Conservation (phyloP, 176 grass and related monocot species). For the Rhynchospora tenuis region DNA sequence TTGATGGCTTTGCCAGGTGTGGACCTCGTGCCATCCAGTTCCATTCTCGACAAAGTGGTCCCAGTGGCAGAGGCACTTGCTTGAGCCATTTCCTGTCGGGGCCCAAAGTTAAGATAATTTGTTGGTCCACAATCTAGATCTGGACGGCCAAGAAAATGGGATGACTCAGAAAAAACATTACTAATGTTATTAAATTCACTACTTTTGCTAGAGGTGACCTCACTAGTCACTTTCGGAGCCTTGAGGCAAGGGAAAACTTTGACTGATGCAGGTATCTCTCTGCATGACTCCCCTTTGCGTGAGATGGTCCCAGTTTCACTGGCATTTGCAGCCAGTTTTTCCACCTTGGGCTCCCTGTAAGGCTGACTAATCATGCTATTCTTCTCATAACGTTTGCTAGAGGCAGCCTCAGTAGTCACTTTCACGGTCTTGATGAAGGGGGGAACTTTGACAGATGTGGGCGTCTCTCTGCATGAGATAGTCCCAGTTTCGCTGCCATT, state of each 20-base stretch:
- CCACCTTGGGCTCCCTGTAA: not conserved
- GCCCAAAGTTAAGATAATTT: not conserved
- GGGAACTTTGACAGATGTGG: not conserved
- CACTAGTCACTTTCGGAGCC: not conserved
- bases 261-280: not conserved
- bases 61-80: not conserved
- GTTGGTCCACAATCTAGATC: constrained; percentile 8
- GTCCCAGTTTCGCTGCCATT: not conserved
- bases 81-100: not conserved
- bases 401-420: not conserved
- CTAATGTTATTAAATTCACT: not conserved
- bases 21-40: not conserved
- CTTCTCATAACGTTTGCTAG: not conserved
- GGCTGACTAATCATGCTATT: not conserved
- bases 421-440: not conserved
- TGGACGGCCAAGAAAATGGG: constrained; percentile 5
- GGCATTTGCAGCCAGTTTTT: not conserved
- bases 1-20: not conserved
- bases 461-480: not conserved
- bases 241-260: not conserved
- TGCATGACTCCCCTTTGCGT: not conserved
- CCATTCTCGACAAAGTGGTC: not conserved
- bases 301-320: not conserved
- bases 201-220: not conserved
- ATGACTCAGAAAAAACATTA: not conserved